Percentiles rank a stretch among this genome's conserved stretches.
Conservation (phyloP, 768 basidiomycete genomes). For the Rhodotorula babjevae region DNA sequence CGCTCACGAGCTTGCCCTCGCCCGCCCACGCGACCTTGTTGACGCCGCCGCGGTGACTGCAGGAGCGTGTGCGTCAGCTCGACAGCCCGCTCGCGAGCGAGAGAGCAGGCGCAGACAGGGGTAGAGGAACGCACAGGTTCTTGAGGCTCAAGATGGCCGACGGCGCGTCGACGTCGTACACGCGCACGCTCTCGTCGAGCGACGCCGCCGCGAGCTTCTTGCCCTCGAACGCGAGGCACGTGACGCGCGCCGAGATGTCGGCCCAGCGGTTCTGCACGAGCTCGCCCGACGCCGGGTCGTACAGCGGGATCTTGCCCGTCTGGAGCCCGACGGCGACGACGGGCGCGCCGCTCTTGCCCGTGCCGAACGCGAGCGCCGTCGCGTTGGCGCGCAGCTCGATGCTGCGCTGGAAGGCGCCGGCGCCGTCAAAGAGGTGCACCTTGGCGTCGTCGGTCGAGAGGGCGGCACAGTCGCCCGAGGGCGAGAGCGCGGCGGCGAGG, state of each 20-base stretch:
- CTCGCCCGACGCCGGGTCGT: slow-evolving; percentile 7
- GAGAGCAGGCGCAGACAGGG: neutral
- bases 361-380: slow-evolving; percentile 71
- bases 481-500: slow-evolving; percentile 48
- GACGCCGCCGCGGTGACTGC: slow-evolving; percentile 21
- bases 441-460: slow-evolving; percentile 60
- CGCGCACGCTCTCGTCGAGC: slow-evolving; percentile 33
- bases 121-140: slow-evolving; percentile 12
- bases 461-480: slow-evolving; percentile 13
- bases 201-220: slow-evolving; percentile 18
- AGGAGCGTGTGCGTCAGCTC: too few species aligned
- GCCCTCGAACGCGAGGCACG: slow-evolving; percentile 17
- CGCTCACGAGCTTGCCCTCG: neutral
- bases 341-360: slow-evolving; percentile 43
- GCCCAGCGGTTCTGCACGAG: slow-evolving; percentile 13
- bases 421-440: slow-evolving; percentile 66
- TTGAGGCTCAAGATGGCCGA: slow-evolving; percentile 5
- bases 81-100: neutral
- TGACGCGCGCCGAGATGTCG: slow-evolving; percentile 21
- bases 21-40: slow-evolving; percentile 10
- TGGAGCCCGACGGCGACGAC: slow-evolving; percentile 67
- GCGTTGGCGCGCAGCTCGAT: slow-evolving; percentile 59
- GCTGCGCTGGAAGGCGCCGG: slow-evolving; percentile 58
- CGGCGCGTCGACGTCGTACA: slow-evolving; percentile 26
- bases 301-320: slow-evolving; percentile 32